Percentiles rank a stretch among this genome's conserved stretches.
These are phyloP conservation scores for Glebionis coronaria DNA, from an alignment of 129 eudicot genomes.

Conservation along the genomic window DNA sequence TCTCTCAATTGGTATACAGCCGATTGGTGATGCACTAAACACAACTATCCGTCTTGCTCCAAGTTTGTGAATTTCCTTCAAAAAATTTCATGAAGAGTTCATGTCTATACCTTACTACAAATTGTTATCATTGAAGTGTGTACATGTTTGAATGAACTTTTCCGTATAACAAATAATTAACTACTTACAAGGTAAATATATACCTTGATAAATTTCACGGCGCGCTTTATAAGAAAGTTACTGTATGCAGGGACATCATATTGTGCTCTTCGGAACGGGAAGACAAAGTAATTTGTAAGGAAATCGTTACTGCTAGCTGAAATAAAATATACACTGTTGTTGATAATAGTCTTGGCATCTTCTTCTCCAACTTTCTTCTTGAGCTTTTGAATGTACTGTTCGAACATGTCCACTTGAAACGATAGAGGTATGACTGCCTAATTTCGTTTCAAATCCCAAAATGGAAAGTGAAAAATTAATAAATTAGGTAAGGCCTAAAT, in stretches of 20 bases:
- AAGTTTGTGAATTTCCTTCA: conserved; percentile 53
- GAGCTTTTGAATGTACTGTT: conserved; percentile 48
- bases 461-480: neutral
- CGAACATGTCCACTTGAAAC: conserved; percentile 53
- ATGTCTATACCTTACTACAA: too few relatives aligned
- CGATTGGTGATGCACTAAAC: conserved; percentile 53
- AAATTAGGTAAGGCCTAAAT: neutral
- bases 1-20: conserved; percentile 67
- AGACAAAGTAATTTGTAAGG: conserved; percentile 52
- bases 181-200: neutral
- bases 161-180: neutral
- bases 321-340: conserved; percentile 37
- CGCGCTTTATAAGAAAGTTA: conserved; percentile 40
- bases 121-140: too few relatives aligned
- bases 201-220: conserved; percentile 52
- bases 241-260: conserved; percentile 42
- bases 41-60: conserved; percentile 66
- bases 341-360: conserved; percentile 31
- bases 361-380: conserved; percentile 46
- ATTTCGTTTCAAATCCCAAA: neutral
- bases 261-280: conserved; percentile 35
- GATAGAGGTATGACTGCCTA: conserved; percentile 60
- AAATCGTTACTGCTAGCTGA: conserved; percentile 64
- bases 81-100: too few relatives aligned
- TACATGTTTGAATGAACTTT: too few relatives aligned